Evolutionary conservation across 2,329 filamentous ascomycete genomes (phyloP), one percentile per base, ranked within the genome.

Genomic region (Onygenales sp.): DNA sequence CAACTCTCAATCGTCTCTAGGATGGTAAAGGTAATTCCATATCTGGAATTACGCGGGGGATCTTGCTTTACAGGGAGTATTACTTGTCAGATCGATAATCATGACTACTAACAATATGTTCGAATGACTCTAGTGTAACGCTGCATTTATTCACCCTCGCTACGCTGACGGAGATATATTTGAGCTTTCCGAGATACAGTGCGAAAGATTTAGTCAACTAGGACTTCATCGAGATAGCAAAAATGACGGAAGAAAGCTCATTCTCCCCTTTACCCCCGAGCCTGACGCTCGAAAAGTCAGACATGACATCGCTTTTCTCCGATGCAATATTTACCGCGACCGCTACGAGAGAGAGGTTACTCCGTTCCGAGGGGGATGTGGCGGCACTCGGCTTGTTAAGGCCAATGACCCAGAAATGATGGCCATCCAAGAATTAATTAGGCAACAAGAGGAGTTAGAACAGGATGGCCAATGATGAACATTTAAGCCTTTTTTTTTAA

Each of bases 311-410:
- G 51, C 51, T 5, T 52, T 37, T 36, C 27, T n/a, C 6, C 32
- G 47, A 7, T 27, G 46, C 9, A 52, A 52, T 40, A 52, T 52
- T n/a, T 47, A 52, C 21, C 10, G 51, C 7, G 51, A 52, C 21
- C 39, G 51, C 10, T 52, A 52, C 17, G 51, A 52, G 34, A 46
- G 51, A n/a, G 7, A 42, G 2, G 10, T 52, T 37, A 9, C 32
- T 7, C 42, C 33, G 6, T 9, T 33, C 40, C 42, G 43, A 2
- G 40, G 13, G 8, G 14, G 31, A 1, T 33, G 7, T 31, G 37
- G 51, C 3, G 51, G 21, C 21, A 27, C 21, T 5, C 21, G 21
- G 21, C 21, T 27, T 27, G 21, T 27, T 3, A 27, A 27, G 21
- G 21, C 21, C 21, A 27, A 27, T 27, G 21, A 27, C 3, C 21